Base-by-base conservation (phyloP, 805 yeast genomes). In the Limtongia smithiae region DNA sequence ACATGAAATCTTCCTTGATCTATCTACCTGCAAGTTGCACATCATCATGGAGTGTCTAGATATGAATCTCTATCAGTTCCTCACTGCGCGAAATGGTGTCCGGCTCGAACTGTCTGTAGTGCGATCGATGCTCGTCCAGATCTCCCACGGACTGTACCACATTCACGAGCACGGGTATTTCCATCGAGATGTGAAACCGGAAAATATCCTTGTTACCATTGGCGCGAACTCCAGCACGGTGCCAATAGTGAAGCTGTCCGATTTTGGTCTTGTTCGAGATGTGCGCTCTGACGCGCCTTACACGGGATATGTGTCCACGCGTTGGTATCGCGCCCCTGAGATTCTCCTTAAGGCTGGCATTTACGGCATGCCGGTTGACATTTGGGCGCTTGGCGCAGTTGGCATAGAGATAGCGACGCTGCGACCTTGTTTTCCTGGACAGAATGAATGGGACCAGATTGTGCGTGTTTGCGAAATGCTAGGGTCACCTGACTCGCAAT, bases 251-350 rank as follows among this genome's bases (percentile, higher is more conserved):
- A 91, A 91, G 67, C 75, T 91, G 49, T 96, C 96, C 2, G 98
- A 91, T 82, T 91, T 91, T 72, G 97, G 97, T 46, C 72, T 90
- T 37, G 94, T 96, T 1, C 74, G 96, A 52, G 77, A 85, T 2
- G 67, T 83, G 31, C 85, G 85, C 0, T 72, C 80, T 32, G 77
- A 79, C 0, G 70, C 77, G 25, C 80, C 79, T 46, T 73, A 87
- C 64, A 85, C 97, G 0, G 79, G 88, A 1, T 91, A 90, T 63
- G 97, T 91, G 17, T 96, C 94, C 1, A 91, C 97, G 1, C 72
- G 97, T 54, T 91, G 98, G 98, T 91, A 91, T 66, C 73, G 97
- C 47, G 90, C 97, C 0, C 98, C 98, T 0, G 98, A 91, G 63
- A 71, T 91, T 46, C 69, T 91, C 15, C 54, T 67, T 22, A 57